Percentiles rank a stretch among this genome's conserved stretches.
Evolutionary conservation across 352 stramenopile genomes (phyloP).

Genomic region (Phytophthora melonis): DNA sequence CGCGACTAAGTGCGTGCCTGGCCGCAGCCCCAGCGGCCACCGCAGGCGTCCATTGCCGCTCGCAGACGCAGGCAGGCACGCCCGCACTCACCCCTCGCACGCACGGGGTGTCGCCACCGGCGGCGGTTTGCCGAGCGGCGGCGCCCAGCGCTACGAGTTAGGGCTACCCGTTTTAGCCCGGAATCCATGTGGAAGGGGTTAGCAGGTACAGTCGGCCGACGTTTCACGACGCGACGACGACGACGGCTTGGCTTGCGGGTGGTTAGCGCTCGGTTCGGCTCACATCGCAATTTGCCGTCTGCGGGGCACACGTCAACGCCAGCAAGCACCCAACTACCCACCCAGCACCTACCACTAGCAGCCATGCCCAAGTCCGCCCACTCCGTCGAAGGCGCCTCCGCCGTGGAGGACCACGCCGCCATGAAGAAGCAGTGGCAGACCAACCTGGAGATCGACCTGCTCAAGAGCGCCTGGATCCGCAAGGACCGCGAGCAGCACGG

Average conservation of each 20-base stretch:
- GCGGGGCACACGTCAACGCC: conserved; percentile 1
- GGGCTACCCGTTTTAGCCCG: conserved; percentile 29
- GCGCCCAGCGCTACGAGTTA: conserved; percentile 8
- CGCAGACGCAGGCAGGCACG: not conserved
- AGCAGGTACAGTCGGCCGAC: conserved; percentile 41
- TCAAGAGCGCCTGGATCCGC: conserved; percentile 69
- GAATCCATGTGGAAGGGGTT: conserved; percentile 41
- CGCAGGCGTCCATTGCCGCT: not conserved
- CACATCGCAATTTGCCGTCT: conserved; percentile 48
- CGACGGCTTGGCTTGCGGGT: conserved; percentile 7
- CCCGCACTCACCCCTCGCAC: conserved; percentile 25
- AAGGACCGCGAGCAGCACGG: conserved; percentile 62
- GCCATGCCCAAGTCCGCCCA: conserved; percentile 48
- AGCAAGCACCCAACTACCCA: not conserved
- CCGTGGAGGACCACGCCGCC: conserved; percentile 51
- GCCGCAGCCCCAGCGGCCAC: not conserved
- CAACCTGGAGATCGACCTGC: conserved; percentile 70
- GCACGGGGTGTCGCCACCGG: conserved; percentile 35
- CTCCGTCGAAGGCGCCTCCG: conserved; percentile 22
- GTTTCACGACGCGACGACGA: conserved; percentile 40
- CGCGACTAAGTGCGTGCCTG: not conserved
- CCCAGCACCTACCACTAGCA: not conserved
- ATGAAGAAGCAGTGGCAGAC: conserved; percentile 76
- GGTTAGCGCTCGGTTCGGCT: conserved; percentile 33
- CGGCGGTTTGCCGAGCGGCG: conserved; percentile 18